Percentiles rank a stretch among this genome's conserved stretches.
Evolutionary conservation across 345 rosid genomes (phyloP).

Genomic region (Dimocarpus longan): DNA sequence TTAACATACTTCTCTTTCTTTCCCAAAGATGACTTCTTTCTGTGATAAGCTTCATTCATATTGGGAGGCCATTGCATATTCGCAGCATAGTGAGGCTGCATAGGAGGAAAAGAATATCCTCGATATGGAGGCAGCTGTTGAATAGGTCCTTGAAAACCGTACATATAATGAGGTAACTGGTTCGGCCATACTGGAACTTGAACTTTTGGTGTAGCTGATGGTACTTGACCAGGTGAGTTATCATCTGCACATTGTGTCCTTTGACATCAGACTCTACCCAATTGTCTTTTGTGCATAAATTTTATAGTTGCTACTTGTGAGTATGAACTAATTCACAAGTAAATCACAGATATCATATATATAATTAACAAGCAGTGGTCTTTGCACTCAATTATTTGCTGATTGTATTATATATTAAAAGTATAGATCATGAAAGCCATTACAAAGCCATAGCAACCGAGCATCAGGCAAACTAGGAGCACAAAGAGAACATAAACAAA

Average conservation of each 20-base stretch:
- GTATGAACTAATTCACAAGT: slow-evolving; percentile 3
- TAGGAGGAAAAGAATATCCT: slow-evolving; percentile 67
- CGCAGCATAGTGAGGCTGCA: slow-evolving; percentile 58
- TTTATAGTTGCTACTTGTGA: background rate
- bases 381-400: background rate
- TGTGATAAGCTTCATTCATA: slow-evolving; percentile 27
- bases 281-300: slow-evolving; percentile 5
- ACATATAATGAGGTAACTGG: slow-evolving; percentile 72
- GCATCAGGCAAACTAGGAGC: background rate
- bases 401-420: background rate
- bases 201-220: slow-evolving; percentile 37
- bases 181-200: slow-evolving; percentile 67
- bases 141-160: slow-evolving; percentile 47
- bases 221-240: slow-evolving; percentile 36
- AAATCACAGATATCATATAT: background rate
- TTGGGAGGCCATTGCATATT: slow-evolving; percentile 51
- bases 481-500: background rate
- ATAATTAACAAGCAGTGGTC: background rate
- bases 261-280: slow-evolving; percentile 16
- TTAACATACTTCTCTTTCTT: slow-evolving; percentile 42
- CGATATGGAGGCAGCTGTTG: slow-evolving; percentile 62
- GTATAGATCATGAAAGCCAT: background rate
- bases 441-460: background rate
- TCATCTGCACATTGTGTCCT: slow-evolving; percentile 44
- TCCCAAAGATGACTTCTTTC: slow-evolving; percentile 26